Conservation (phyloP, 1,139 yeast species). For the Debaryomycetaceae sp. region DNA sequence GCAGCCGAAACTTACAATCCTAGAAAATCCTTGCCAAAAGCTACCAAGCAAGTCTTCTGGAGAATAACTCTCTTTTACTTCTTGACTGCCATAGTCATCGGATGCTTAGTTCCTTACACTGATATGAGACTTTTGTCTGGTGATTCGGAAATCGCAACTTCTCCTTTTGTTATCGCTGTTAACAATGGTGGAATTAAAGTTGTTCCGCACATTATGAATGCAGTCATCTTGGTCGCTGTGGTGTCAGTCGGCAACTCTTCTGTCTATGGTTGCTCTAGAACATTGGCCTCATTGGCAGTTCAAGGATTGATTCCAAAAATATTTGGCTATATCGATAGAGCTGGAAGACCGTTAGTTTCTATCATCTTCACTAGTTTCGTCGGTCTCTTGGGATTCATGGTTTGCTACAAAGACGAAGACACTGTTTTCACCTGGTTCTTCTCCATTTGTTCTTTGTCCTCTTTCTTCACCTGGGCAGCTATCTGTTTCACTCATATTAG, state of each 20-base stretch:
- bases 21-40: slow-evolving; percentile 61
- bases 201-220: slow-evolving; percentile 51
- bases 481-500: slow-evolving; percentile 38
- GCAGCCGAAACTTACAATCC: slow-evolving; percentile 84
- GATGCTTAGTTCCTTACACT: slow-evolving; percentile 41
- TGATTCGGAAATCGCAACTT: slow-evolving; percentile 28
- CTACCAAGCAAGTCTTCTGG: slow-evolving; percentile 74
- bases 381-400: slow-evolving; percentile 64
- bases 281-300: slow-evolving; percentile 51
- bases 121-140: slow-evolving; percentile 19
- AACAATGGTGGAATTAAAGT: slow-evolving; percentile 36
- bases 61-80: slow-evolving; percentile 62
- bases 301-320: slow-evolving; percentile 43
- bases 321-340: slow-evolving; percentile 53
- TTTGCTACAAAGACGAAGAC: slow-evolving; percentile 44
- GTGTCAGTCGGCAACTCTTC: slow-evolving; percentile 55
- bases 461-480: slow-evolving; percentile 53
- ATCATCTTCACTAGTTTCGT: slow-evolving; percentile 46
- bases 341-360: slow-evolving; percentile 57
- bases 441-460: slow-evolving; percentile 60
- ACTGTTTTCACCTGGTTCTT: slow-evolving; percentile 63
- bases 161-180: slow-evolving; percentile 43
- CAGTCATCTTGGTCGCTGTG: slow-evolving; percentile 48
- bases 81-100: slow-evolving; percentile 43
- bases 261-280: slow-evolving; percentile 53